Evolutionary conservation across 208 protist genomes (phyloP).

Genomic region (Leishmania lainsoni): DNA sequence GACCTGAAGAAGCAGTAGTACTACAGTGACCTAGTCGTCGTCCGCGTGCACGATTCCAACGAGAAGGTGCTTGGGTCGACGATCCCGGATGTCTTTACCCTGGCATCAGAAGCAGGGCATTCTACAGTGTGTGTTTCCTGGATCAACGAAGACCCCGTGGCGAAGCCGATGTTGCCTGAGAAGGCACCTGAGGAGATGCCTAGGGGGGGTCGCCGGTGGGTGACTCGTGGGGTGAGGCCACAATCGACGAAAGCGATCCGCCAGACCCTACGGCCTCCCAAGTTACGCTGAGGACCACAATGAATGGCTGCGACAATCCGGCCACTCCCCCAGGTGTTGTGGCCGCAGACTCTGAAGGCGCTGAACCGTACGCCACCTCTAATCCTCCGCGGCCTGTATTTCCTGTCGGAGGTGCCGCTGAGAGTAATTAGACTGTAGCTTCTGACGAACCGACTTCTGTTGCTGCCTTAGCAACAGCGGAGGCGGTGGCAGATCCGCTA

Average conservation of each 20-base stretch:
- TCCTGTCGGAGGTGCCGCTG: background rate
- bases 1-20: conserved; percentile 52
- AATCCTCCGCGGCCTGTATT: background rate
- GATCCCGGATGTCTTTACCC: conserved; percentile 36
- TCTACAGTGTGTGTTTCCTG: conserved; percentile 41
- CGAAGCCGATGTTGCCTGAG: conserved; percentile 2
- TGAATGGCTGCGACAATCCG: background rate
- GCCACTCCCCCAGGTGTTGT: background rate
- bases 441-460: background rate
- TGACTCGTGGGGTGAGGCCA: background rate
- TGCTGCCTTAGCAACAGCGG: background rate
- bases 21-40: conserved; percentile 36
- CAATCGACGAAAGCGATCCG: background rate
- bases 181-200: background rate
- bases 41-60: conserved; percentile 44
- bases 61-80: conserved; percentile 49
- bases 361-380: background rate
- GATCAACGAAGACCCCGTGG: conserved; percentile 33
- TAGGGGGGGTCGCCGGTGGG: too few species aligned
- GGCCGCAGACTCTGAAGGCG: background rate
- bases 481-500: background rate
- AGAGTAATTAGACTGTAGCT: background rate
- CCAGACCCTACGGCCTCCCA: background rate
- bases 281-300: background rate
- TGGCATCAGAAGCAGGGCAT: conserved; percentile 8